Percentiles rank a stretch among this genome's conserved stretches.
These are phyloP conservation scores for Eimeria sp. DNA, from an alignment of 169 alveolate species.

Conservation along the genomic window DNA sequence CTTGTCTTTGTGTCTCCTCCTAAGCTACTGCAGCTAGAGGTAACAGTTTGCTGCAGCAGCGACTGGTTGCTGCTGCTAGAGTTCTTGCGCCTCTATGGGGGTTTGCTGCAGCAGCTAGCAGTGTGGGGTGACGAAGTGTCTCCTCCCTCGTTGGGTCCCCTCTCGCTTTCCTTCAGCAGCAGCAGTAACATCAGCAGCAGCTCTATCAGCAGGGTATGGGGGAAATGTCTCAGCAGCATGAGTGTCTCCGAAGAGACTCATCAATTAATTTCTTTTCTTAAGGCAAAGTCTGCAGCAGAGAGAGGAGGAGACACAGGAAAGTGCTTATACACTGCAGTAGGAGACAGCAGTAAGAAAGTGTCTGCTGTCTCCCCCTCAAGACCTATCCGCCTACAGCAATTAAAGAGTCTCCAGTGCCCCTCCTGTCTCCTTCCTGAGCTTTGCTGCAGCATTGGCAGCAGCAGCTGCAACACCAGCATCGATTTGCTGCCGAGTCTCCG, in stretches of 20 bases:
- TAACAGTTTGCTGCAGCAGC: slow-evolving; percentile 6
- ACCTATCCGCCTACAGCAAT: neutral
- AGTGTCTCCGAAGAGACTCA: neutral
- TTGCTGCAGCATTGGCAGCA: neutral
- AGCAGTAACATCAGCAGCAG: neutral
- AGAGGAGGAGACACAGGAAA: neutral
- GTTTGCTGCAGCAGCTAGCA: neutral
- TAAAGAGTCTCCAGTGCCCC: neutral
- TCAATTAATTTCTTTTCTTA: neutral
- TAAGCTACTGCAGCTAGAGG: neutral
- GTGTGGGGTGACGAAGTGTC: slow-evolving; percentile 45
- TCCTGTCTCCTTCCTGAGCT: slow-evolving; percentile 20
- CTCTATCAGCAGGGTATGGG: neutral
- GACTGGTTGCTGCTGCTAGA: slow-evolving; percentile 24
- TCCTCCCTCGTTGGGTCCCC: neutral
- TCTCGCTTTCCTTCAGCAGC: neutral
- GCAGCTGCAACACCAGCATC: too few relatives aligned
- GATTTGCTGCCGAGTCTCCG: neutral
- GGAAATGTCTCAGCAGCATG: neutral
- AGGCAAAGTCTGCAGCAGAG: neutral
- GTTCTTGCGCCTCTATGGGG: neutral
- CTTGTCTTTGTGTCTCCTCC: slow-evolving; percentile 2
- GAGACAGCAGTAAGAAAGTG: neutral
- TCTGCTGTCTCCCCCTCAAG: neutral
- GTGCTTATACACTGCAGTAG: neutral